Conservation (phyloP, 148 eudicot genomes). For the Rheum nobile region DNA sequence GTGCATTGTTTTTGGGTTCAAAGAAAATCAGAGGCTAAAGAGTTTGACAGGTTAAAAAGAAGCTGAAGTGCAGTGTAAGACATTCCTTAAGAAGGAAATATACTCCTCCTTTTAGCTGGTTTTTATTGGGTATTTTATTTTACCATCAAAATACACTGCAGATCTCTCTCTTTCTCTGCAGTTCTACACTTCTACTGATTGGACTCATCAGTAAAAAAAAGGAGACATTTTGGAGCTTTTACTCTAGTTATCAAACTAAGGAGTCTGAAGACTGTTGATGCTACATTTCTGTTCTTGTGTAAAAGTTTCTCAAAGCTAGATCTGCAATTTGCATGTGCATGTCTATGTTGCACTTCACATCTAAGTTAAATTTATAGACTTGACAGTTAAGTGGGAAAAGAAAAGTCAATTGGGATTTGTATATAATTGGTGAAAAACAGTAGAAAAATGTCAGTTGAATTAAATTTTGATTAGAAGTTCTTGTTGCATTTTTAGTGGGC, state of each 20-base stretch:
- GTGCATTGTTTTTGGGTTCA: conserved; percentile 6
- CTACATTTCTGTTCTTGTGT: neutral
- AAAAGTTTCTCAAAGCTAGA: neutral
- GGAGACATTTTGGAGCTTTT: neutral
- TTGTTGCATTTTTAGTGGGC: neutral
- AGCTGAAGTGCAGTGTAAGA: conserved; percentile 10
- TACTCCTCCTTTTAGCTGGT: conserved; percentile 20
- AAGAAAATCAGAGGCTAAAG: conserved; percentile 9
- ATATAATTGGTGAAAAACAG: neutral
- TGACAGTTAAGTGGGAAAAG: neutral
- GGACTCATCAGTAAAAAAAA: neutral
- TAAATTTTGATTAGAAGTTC: neutral
- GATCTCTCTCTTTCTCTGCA: neutral
- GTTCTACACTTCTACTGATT: neutral
- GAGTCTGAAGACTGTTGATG: neutral
- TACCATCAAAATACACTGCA: neutral
- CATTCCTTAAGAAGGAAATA: conserved; percentile 24
- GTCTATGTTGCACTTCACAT: neutral
- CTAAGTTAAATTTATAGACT: neutral
- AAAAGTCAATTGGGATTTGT: neutral
- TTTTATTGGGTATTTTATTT: conserved; percentile 10
- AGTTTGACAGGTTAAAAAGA: neutral
- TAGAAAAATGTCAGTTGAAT: neutral
- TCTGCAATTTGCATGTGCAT: neutral
- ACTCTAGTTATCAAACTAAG: neutral